These are phyloP conservation scores for Exserohilum rostratum DNA, from an alignment of 2,329 filamentous ascomycete species.

Conservation along the genomic window DNA sequence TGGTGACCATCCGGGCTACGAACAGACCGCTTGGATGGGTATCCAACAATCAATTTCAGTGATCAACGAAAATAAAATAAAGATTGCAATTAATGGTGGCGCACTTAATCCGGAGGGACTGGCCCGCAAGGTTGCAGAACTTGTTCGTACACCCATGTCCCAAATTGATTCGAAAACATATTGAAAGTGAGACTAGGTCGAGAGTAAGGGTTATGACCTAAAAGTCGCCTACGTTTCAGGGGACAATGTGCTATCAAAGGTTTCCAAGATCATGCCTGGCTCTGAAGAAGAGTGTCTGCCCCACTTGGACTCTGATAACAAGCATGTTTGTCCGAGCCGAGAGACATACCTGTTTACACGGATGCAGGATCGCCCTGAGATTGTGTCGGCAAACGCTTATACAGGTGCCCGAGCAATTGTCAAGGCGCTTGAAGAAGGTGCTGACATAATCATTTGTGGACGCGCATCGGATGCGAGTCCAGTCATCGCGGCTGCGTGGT, in stretches of 20 bases:
- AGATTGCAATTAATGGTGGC: conserved; percentile 63
- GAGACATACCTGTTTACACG: no score
- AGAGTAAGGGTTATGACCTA: conserved; percentile 44
- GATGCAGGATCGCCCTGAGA: conserved; percentile 8
- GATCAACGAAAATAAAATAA: conserved; percentile 57
- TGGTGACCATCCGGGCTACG: conserved; percentile 32
- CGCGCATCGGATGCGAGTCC: conserved; percentile 44
- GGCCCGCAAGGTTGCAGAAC: conserved; percentile 52
- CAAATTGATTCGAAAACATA: neutral
- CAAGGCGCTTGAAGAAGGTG: conserved; percentile 37
- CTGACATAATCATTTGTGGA: conserved; percentile 45
- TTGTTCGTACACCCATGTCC: conserved; percentile 36
- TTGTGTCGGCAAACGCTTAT: conserved; percentile 59
- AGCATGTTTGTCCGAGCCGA: conserved; percentile 29
- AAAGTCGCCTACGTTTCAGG: conserved; percentile 55
- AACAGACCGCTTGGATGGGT: conserved; percentile 58
- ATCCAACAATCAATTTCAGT: conserved; percentile 51
- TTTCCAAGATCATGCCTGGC: conserved; percentile 23
- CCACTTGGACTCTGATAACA: conserved; percentile 53
- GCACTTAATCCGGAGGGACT: conserved; percentile 61
- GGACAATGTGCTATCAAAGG: conserved; percentile 51
- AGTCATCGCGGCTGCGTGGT: conserved; percentile 61
- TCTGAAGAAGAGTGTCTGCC: conserved; percentile 43
- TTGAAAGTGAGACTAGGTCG: conserved; percentile 31
- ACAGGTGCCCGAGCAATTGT: conserved; percentile 54